These are phyloP conservation scores for Microdochium trichocladiopsis DNA, from an alignment of 2,329 filamentous ascomycete species.

Conservation along the genomic window DNA sequence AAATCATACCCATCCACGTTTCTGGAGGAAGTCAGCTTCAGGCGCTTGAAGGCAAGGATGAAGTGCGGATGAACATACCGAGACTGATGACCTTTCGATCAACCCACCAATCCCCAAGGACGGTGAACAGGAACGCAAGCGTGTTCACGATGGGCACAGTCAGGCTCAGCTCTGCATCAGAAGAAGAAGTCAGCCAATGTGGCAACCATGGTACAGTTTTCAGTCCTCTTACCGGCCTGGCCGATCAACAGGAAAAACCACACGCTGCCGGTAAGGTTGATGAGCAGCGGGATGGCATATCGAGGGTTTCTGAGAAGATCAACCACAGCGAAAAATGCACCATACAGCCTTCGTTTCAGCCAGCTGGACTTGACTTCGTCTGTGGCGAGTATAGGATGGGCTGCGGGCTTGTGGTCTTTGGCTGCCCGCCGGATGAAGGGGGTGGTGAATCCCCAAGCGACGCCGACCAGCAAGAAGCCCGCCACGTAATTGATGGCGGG, in stretches of 20 bases:
- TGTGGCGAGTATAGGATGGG: conserved; percentile 46
- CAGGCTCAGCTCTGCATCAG: conserved; percentile 67
- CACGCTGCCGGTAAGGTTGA: conserved; percentile 87
- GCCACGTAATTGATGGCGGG: conserved; percentile 73
- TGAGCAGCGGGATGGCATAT: conserved; percentile 76
- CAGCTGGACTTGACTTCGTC: conserved; percentile 47
- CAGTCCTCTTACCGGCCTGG: conserved; percentile 63
- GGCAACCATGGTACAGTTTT: background rate
- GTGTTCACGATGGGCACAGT: conserved; percentile 95
- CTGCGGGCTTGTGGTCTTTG: conserved; percentile 59
- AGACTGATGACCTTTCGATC: conserved; percentile 84
- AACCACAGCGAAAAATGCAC: conserved; percentile 64
- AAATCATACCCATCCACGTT: conserved; percentile 73
- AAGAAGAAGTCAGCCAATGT: background rate
- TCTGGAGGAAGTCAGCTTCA: conserved; percentile 38
- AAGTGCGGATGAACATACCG: conserved; percentile 41
- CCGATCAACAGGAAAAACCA: conserved; percentile 97
- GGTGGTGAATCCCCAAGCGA: conserved; percentile 90
- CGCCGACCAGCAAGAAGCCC: conserved; percentile 82
- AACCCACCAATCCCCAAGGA: conserved; percentile 90
- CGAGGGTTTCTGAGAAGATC: conserved; percentile 75
- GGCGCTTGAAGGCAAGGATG: background rate
- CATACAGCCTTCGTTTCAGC: conserved; percentile 55
- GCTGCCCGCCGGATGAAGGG: conserved; percentile 88
- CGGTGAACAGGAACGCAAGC: conserved; percentile 90